Base-by-base conservation (phyloP, 805 yeast genomes). In the Candida tammaniensis region DNA sequence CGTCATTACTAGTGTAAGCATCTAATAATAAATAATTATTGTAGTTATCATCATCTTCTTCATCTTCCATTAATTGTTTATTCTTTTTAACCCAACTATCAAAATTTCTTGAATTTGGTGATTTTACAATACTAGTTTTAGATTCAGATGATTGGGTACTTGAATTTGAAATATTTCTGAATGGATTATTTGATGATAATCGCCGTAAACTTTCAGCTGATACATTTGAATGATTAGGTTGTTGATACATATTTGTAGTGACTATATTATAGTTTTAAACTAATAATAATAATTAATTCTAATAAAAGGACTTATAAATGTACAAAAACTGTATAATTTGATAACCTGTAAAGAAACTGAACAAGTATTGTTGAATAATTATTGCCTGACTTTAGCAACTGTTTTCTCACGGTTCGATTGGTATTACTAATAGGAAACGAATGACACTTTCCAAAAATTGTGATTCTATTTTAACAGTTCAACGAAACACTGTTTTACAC, bases 171-270 rank as follows among this genome's bases (percentile, higher is more conserved):
- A 36, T 29, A 13, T 29, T 36, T 50, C 91, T 71, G 56, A 83
- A 83, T n/a, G 91, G 91, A 47, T 83, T 83, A 54, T 80, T 80
- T 3, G 79, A 65, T 5, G 88, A 80, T 34, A 79, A 57, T 43
- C 78, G 54, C 46, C 74, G 55, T 26, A 59, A 44, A 27, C 66
- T 57, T 29, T 61, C 66, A 15, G 55, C 41, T 10, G 70, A 63
- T 21, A 54, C 48, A 45, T 54, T 53, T 36, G 59, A 51, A 27
- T 52, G 55, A 31, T 59, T 60, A 17, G 64, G 64, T 44, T 62
- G 70, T 42, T 56, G 63, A 35, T 65, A 66, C 77, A 74, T 44
- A 6, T n/a, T 14, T 7, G 5, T 20, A 20, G 23, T 20, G 8
- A 8, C 11, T 8, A 20, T 20, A 11, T 8, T 20, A 20, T 20